Evolutionary conservation across 345 rosid genomes (phyloP).

Genomic region (Populus ilicifolia): DNA sequence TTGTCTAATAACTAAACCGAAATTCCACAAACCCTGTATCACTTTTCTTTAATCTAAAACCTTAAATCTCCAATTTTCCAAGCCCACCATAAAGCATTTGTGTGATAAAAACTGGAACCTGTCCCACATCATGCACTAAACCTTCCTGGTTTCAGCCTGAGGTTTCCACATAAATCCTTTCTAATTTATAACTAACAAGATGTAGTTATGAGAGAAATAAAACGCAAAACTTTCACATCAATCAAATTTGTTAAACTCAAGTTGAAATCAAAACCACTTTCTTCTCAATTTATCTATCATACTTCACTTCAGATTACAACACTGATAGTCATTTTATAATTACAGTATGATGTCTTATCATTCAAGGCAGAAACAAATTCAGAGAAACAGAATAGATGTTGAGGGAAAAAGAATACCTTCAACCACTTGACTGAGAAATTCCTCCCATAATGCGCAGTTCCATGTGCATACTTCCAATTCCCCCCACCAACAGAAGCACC

Average conservation of each 20-base stretch:
- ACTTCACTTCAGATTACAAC: neutral
- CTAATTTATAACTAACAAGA: neutral
- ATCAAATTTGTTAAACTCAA: neutral
- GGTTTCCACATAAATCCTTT: neutral
- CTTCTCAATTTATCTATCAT: neutral
- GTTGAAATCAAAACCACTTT: neutral
- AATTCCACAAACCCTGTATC: neutral
- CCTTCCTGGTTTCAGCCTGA: neutral
- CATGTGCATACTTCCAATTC: conserved; percentile 98
- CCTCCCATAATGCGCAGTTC: conserved; percentile 95
- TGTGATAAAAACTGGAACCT: neutral
- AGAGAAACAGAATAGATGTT: neutral
- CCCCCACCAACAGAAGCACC: conserved; percentile 90
- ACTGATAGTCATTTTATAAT: neutral
- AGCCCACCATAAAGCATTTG: neutral
- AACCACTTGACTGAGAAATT: conserved; percentile 99
- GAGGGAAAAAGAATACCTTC: conserved; percentile 45
- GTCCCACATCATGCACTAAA: neutral
- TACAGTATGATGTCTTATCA: neutral
- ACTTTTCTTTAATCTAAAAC: neutral
- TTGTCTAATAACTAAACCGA: neutral
- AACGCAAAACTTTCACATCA: neutral
- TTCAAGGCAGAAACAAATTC: neutral
- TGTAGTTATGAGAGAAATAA: neutral
- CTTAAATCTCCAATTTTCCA: neutral